Evolutionary conservation across 305 asterid species (phyloP).

Genomic region (Fraxinus platypoda): DNA sequence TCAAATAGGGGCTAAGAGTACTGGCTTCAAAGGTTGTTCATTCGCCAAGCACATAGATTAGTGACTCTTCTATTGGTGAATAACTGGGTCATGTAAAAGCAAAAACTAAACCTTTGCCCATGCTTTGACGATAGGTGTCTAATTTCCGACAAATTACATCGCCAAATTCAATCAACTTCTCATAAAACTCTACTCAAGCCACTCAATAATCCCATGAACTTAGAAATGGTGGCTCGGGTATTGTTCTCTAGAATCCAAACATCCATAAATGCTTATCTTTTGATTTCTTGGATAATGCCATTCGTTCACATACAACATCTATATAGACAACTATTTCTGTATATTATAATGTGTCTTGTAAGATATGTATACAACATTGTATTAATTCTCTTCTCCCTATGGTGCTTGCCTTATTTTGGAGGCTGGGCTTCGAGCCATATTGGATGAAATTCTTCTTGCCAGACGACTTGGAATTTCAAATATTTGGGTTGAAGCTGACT

Average conservation of each 20-base stretch:
- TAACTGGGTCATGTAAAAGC: not conserved
- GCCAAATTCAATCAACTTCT: not conserved
- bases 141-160: not conserved
- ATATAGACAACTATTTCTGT: not conserved
- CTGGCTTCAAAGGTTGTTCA: not conserved
- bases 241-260: not conserved
- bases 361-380: not conserved
- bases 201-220: not conserved
- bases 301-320: not conserved
- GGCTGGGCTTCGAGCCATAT: not conserved
- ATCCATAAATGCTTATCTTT: not conserved
- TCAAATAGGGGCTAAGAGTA: not conserved
- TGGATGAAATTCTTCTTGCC: not conserved
- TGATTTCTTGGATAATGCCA: not conserved
- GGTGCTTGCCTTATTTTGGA: not conserved
- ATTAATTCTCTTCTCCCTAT: not conserved
- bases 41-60: not conserved
- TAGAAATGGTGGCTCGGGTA: not conserved
- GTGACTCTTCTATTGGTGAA: not conserved
- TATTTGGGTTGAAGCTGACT: not conserved
- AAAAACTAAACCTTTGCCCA: not conserved
- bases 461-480: not conserved
- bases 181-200: not conserved
- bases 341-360: not conserved
- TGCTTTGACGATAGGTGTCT: not conserved